These are phyloP conservation scores for Rhizopus arrhizus DNA, from an alignment of 371 early-diverging fungal species.

Conservation along the genomic window DNA sequence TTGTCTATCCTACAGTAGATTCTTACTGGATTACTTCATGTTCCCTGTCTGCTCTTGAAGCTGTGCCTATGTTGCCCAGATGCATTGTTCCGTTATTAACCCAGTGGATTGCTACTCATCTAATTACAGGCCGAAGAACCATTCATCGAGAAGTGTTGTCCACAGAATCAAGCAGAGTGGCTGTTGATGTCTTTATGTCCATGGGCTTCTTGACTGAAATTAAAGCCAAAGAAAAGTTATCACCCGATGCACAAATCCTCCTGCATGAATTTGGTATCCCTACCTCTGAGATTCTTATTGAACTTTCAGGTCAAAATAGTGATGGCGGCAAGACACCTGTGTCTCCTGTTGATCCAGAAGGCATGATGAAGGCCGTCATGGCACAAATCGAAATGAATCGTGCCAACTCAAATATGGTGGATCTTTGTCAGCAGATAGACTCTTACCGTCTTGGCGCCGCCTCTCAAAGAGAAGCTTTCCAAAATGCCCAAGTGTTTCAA, in stretches of 20 bases:
- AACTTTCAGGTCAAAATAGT: conserved; percentile 48
- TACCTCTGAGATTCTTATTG: conserved; percentile 47
- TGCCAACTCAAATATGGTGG: conserved; percentile 57
- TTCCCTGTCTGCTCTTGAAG: conserved; percentile 53
- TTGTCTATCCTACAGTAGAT: conserved; percentile 55
- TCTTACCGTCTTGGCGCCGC: conserved; percentile 47
- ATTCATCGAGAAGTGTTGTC: conserved; percentile 56
- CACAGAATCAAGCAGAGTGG: conserved; percentile 47
- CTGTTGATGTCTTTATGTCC: conserved; percentile 49
- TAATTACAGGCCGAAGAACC: conserved; percentile 51
- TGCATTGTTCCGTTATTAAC: conserved; percentile 47
- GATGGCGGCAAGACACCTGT: conserved; percentile 44
- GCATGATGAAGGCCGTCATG: conserved; percentile 59
- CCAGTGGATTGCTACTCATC: conserved; percentile 57
- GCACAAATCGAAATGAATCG: conserved; percentile 59
- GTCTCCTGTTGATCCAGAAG: conserved; percentile 49
- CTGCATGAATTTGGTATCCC: conserved; percentile 53
- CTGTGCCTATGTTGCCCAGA: conserved; percentile 51
- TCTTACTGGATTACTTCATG: conserved; percentile 58
- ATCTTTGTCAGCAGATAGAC: conserved; percentile 55
- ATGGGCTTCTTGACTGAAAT: conserved; percentile 50
- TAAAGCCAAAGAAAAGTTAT: conserved; percentile 43
- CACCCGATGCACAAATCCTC: conserved; percentile 52
- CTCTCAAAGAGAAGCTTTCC: conserved; percentile 50
- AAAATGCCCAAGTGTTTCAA: conserved; percentile 55